Evolutionary conservation across 768 basidiomycete genomes (phyloP).

Genomic region (Sistotremastrum niveocremeum): DNA sequence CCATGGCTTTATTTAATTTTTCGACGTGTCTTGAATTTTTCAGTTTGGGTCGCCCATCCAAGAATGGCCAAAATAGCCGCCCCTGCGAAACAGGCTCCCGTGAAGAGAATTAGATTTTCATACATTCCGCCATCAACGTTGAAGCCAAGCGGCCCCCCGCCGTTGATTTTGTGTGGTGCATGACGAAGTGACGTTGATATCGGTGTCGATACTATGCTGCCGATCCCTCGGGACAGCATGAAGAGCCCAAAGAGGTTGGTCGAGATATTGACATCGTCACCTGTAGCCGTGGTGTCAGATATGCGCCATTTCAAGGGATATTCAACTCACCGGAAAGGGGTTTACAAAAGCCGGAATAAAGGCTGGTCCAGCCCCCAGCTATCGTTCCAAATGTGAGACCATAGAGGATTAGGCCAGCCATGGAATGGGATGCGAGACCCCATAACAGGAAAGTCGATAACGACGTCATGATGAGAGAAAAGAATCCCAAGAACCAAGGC

Average conservation of each 20-base stretch:
- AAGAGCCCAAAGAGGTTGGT: slow-evolving; percentile 16
- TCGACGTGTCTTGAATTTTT: too few relatives aligned
- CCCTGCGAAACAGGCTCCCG: slow-evolving; percentile 19
- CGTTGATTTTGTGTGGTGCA: too few relatives aligned
- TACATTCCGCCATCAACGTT: slow-evolving; percentile 16
- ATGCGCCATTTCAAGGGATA: too few relatives aligned
- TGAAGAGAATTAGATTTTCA: slow-evolving; percentile 16
- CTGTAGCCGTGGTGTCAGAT: slow-evolving; percentile 4
- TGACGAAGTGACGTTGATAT: slow-evolving; percentile 12
- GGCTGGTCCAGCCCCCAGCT: slow-evolving; percentile 16
- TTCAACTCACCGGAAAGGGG: slow-evolving; percentile 13
- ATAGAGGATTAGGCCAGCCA: slow-evolving; percentile 15
- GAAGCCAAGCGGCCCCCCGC: slow-evolving; percentile 9
- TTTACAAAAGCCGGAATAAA: slow-evolving; percentile 16
- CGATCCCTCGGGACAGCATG: slow-evolving; percentile 16
- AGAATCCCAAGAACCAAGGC: slow-evolving; percentile 13
- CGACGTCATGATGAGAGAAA: slow-evolving; percentile 11
- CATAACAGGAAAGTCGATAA: slow-evolving; percentile 18
- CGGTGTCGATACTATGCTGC: slow-evolving; percentile 19
- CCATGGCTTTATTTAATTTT: too few relatives aligned
- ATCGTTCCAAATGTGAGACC: slow-evolving; percentile 14
- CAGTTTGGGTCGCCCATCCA: slow-evolving; percentile 10
- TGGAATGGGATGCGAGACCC: slow-evolving; percentile 15
- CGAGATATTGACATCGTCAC: slow-evolving; percentile 13
- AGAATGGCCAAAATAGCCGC: slow-evolving; percentile 13